Evolutionary conservation across 2,329 filamentous ascomycete species (phyloP), one percentile per base, ranked within the genome.

Genomic region (Fonsecaea pedrosoi): DNA sequence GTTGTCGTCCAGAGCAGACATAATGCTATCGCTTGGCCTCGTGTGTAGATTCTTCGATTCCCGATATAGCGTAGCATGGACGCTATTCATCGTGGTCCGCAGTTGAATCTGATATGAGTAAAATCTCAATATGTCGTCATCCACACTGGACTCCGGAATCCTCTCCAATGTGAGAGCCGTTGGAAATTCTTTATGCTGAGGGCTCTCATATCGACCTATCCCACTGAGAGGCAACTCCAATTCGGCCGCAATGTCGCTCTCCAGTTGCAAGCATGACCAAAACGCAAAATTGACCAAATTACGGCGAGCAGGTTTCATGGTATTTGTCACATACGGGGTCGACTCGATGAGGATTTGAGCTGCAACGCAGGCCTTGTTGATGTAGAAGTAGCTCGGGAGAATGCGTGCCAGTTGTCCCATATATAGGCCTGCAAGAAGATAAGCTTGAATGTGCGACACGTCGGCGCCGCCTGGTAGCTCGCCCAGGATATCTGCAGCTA

Each of bases 191-290:
- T 67, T 78, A 70, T 67, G 75, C 61, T 71, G 70, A n/a, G 76
- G 69, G 48, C 80, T 79, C 74, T 89, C 86, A 6, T 84, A 80
- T 37, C 81, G 80, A 9, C 84, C 85, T 35, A 90, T 87, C 1
- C 85, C 85, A 74, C 86, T 89, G 1, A 84, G 82, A 4, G 86
- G 86, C 13, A 90, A 80, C 66, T 87, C 85, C 66, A 98, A 83
- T 78, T 99, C 95, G 2, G 95, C 95, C 55, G 97, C 85, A 54
- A 98, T 92, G 77, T 98, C 94, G 78, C 93, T 97, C 78, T 98
- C 94, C 10, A 98, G 84, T 75, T 98, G 94, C 69, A 97, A 82
- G 76, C 92, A 96, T 7, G 94, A 95, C 94, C 94, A 98, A 74
- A 94, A 97, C 0, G 92, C 90, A 72, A 96, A 85, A 13, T 90